Evolutionary conservation across 179 eudicot species (phyloP), one percentile per base, ranked within the genome.

Genomic region (Vitellaria paradoxa): DNA sequence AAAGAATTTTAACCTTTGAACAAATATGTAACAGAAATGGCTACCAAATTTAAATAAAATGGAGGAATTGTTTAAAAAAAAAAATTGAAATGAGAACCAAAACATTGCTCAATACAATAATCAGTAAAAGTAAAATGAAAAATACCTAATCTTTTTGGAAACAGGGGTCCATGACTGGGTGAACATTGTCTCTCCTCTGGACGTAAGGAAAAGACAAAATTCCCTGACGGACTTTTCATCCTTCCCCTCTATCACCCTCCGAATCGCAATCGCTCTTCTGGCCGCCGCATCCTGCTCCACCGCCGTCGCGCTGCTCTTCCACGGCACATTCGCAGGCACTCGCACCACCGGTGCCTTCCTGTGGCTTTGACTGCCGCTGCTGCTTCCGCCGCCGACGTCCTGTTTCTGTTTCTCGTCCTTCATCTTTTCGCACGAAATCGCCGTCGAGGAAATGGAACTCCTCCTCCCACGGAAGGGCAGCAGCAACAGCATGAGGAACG

Each of bases 141-240:
- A 0, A n/a, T 56, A 91, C 94, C 90, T 93, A 86, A 86, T 47
- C 23, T 82, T 74, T 55, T 72, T 70, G 8, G 83, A 76, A 46
- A 83, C 76, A 14, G 94, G 93, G 15, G 91, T 86, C 98, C 98
- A 93, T 0, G 97, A 87, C 73, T 91, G 98, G 14, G 97, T 91
- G 68, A 93, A 93, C 79, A 91, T 73, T 0, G 92, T 87, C 18
- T 84, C 90, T 8, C 92, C 94, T 68, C 92, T 79, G 0, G 85
- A 59, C 0, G 91, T 79, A 45, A 10, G 83, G 79, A 90, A 83
- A 64, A 91, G 68, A 7, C 84, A 83, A 82, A 68, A 93, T 0
- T 85, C 93, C 78, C 97, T 85, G 5, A 59, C 57, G 49, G 85
- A 81, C 59, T 64, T 72, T 2, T 67, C 79, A 66, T 79, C 84